Conservation (phyloP, 371 early-diverging fungal species). For the Dinochytrium kinnereticum region DNA sequence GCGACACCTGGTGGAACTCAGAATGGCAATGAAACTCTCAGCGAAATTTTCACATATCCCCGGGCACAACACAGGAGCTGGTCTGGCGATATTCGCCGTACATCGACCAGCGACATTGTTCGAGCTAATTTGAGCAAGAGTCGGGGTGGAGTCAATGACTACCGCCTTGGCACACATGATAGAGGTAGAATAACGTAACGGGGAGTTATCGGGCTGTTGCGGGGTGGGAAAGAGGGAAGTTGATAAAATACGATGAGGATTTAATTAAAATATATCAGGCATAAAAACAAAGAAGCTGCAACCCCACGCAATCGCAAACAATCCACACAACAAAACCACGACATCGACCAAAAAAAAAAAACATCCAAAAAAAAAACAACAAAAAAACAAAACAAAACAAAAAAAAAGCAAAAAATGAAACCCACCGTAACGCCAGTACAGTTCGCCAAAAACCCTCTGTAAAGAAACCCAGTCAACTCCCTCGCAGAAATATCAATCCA, state of each 20-base stretch:
- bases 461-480: not conserved
- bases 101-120: not conserved
- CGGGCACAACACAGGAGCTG: not conserved
- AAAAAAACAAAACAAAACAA: too few relatives aligned
- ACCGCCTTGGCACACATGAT: not conserved
- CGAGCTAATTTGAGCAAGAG: not conserved
- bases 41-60: not conserved
- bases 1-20: not conserved
- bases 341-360: too few relatives aligned
- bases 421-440: not conserved
- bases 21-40: not conserved
- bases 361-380: too few relatives aligned
- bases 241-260: too few relatives aligned
- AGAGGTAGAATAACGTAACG: not conserved
- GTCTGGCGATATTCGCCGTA: not conserved
- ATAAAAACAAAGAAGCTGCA: too few relatives aligned
- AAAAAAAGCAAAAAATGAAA: not conserved
- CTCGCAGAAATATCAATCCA: not conserved
- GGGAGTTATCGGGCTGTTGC: slow-evolving; percentile 5
- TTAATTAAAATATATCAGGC: too few relatives aligned
- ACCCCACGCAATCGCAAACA: too few relatives aligned
- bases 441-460: not conserved
- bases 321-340: too few relatives aligned
- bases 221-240: too few relatives aligned
- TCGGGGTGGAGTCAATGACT: not conserved